Evolutionary conservation across 495 filamentous ascomycete genomes (phyloP).

Genomic region (Daldinia loculata): DNA sequence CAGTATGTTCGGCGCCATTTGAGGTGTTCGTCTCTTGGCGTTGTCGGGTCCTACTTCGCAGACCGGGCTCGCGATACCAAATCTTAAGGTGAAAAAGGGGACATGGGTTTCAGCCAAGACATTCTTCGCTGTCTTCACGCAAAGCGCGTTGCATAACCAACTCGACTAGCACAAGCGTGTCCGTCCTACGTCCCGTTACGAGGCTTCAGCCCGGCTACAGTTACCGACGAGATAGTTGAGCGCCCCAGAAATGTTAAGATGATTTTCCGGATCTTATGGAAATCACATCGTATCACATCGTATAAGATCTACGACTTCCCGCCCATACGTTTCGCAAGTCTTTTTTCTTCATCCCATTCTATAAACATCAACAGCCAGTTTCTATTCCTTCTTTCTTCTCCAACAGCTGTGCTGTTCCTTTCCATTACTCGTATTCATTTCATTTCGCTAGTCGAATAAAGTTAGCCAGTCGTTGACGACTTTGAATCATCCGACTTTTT

Average conservation of each 20-base stretch:
- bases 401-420: constrained; percentile 49
- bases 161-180: constrained; percentile 29
- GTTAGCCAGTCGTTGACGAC: constrained; percentile 30
- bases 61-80: constrained; percentile 15
- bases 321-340: constrained; percentile 10
- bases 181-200: constrained; percentile 8
- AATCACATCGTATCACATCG: no score
- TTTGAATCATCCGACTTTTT: not conserved
- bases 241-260: constrained; percentile 17
- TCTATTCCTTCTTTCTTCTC: constrained; percentile 22
- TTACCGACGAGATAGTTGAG: constrained; percentile 19
- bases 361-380: constrained; percentile 47
- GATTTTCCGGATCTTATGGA: constrained; percentile 38
- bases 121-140: constrained; percentile 38
- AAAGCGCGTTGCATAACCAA: constrained; percentile 37
- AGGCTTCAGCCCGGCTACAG: constrained; percentile 22
- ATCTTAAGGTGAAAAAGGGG: constrained; percentile 19
- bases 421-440: constrained; percentile 29
- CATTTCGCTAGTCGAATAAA: constrained; percentile 19
- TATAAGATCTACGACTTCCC: constrained; percentile 44
- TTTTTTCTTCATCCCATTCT: constrained; percentile 43
- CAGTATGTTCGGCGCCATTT: constrained; percentile 8
- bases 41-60: constrained; percentile 9
- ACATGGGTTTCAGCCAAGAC: constrained; percentile 40
- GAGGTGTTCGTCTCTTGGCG: constrained; percentile 14